Percentiles rank a stretch among this genome's conserved stretches.
Evolutionary conservation across 2,329 filamentous ascomycete genomes (phyloP).

Genomic region (Verticillium longisporum): DNA sequence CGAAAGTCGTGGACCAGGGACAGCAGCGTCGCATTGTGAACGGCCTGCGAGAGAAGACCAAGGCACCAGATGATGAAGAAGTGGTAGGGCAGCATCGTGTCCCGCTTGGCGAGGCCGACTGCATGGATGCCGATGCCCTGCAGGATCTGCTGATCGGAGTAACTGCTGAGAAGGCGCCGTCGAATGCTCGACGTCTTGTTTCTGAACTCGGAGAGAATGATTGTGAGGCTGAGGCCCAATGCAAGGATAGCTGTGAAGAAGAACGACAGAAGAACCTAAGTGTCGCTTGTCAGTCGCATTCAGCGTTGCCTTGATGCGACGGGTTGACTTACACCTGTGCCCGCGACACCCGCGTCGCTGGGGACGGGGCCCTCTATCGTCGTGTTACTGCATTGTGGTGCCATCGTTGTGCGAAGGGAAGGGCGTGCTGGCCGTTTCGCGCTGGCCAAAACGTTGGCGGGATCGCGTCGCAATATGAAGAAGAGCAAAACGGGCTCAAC

Average conservation of each 20-base stretch:
- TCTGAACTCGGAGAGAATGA: slow-evolving; percentile 48
- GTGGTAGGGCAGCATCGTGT: slow-evolving; percentile 56
- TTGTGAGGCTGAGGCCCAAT: slow-evolving; percentile 45
- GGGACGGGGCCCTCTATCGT: slow-evolving; percentile 31
- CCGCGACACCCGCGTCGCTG: slow-evolving; percentile 52
- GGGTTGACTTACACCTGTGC: slow-evolving; percentile 40
- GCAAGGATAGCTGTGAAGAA: slow-evolving; percentile 56
- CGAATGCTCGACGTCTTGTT: slow-evolving; percentile 44
- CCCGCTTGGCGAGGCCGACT: slow-evolving; percentile 53
- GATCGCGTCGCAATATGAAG: background rate
- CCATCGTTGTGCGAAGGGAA: background rate
- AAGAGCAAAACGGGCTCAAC: background rate
- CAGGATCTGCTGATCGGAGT: slow-evolving; percentile 58
- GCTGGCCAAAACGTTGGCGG: background rate
- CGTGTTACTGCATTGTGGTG: slow-evolving; percentile 2
- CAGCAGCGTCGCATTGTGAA: slow-evolving; percentile 59
- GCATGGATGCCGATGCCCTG: slow-evolving; percentile 63
- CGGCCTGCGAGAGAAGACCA: slow-evolving; percentile 55
- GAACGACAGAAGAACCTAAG: slow-evolving; percentile 56
- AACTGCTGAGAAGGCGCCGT: slow-evolving; percentile 57
- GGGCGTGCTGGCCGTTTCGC: background rate
- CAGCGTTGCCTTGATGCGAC: background rate
- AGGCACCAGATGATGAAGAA: slow-evolving; percentile 68
- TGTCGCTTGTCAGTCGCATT: background rate
- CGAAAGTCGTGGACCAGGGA: slow-evolving; percentile 60